These are phyloP conservation scores for Podaxis sp. DNA, from an alignment of 768 basidiomycete species.

Conservation along the genomic window DNA sequence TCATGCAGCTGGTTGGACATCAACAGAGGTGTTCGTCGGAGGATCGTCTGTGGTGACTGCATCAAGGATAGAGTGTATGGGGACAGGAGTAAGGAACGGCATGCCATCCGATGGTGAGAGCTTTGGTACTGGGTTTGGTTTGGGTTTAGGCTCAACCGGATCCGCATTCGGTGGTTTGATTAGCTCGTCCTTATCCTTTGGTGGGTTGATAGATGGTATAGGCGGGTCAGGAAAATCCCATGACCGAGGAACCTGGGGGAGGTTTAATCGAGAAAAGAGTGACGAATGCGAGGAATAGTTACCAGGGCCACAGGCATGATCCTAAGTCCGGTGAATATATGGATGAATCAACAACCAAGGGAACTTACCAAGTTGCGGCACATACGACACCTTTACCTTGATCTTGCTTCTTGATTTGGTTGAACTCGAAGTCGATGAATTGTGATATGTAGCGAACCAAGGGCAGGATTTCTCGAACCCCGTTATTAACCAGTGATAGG, in stretches of 20 bases:
- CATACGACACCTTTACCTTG: conserved; percentile 78
- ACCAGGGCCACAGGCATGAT: conserved; percentile 76
- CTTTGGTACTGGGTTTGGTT: background rate
- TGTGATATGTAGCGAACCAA: conserved; percentile 81
- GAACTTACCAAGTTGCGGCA: conserved; percentile 76
- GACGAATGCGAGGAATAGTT: background rate
- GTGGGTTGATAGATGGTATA: conserved; percentile 12
- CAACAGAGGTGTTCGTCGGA: too few species aligned
- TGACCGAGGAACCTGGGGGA: conserved; percentile 54
- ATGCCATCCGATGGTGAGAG: background rate
- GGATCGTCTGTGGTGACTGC: background rate
- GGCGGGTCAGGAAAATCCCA: conserved; percentile 68
- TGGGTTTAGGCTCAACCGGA: background rate
- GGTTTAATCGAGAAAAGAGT: background rate
- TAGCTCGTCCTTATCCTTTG: conserved; percentile 13
- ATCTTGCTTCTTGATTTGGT: conserved; percentile 56
- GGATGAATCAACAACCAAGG: background rate
- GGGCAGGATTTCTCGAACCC: conserved; percentile 78
- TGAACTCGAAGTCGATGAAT: conserved; percentile 75
- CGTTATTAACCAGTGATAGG: conserved; percentile 62
- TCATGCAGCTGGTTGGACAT: background rate
- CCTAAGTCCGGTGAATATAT: conserved; percentile 31
- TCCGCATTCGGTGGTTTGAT: background rate
- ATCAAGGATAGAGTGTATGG: background rate
- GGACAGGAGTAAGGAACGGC: conserved; percentile 7